These are phyloP conservation scores for Sapria himalayana DNA, from an alignment of 345 rosid genomes.

Conservation along the genomic window DNA sequence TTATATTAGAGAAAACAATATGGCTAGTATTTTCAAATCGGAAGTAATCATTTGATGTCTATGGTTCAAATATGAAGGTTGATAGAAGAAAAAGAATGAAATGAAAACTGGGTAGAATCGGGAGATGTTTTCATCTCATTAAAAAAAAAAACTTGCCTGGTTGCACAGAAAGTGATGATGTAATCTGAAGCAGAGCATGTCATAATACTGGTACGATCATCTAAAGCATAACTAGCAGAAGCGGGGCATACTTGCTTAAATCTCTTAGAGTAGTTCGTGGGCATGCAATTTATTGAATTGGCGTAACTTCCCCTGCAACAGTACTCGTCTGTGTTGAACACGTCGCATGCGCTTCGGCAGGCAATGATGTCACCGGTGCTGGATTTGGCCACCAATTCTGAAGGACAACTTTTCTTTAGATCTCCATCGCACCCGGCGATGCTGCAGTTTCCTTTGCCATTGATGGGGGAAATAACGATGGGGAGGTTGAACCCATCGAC, in stretches of 20 bases:
- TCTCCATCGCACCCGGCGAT: conserved; percentile 46
- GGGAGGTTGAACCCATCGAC: conserved; percentile 87
- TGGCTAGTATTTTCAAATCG: background rate
- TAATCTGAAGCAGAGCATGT: conserved; percentile 62
- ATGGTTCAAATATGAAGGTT: background rate
- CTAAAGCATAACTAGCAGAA: conserved; percentile 74
- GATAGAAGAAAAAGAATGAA: background rate
- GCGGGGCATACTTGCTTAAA: conserved; percentile 74
- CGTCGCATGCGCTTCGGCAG: conserved; percentile 86
- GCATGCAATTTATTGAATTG: conserved; percentile 30
- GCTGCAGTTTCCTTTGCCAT: conserved; percentile 52
- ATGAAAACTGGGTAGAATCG: background rate
- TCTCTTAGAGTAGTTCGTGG: conserved; percentile 53
- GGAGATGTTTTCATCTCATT: background rate
- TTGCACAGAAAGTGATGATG: conserved; percentile 43
- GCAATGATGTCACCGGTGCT: conserved; percentile 39
- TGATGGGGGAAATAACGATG: conserved; percentile 29
- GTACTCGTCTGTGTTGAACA: conserved; percentile 65
- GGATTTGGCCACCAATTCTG: conserved; percentile 32
- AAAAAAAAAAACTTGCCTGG: conserved; percentile 21
- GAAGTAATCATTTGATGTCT: background rate
- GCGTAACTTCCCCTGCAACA: conserved; percentile 60
- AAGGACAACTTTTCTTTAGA: conserved; percentile 31
- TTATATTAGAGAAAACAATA: background rate
- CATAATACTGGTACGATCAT: conserved; percentile 58